Percentiles rank a stretch among this genome's conserved stretches.
These are phyloP conservation scores for Osmanthus fragrans DNA, from an alignment of 257 asterid genomes.

Conservation along the genomic window DNA sequence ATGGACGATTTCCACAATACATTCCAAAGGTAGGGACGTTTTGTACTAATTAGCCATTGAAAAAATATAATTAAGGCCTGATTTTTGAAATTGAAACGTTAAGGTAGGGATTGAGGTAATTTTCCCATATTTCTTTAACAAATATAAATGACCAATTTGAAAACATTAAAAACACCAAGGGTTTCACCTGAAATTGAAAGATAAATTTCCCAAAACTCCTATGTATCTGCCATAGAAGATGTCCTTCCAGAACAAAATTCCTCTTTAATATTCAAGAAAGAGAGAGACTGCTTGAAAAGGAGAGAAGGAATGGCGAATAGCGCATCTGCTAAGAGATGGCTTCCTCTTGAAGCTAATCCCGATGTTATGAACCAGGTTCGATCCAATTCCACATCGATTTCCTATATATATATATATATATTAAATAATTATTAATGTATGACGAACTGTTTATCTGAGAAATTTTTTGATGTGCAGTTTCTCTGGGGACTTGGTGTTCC, in stretches of 20 bases:
- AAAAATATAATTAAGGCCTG: too few species aligned
- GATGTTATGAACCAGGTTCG: conserved; percentile 94
- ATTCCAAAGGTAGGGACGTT: too few species aligned
- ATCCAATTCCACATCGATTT: background rate
- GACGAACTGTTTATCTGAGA: background rate
- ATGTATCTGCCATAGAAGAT: background rate
- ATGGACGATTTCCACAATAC: too few species aligned
- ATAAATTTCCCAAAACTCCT: background rate
- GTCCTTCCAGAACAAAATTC: background rate
- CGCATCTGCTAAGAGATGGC: conserved; percentile 79
- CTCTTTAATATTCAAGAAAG: background rate
- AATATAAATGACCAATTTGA: background rate
- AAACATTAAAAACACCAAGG: background rate
- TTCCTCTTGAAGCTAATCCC: conserved; percentile 98
- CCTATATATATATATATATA: background rate
- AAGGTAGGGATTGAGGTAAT: too few species aligned
- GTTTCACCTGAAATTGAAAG: background rate
- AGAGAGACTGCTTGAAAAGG: background rate
- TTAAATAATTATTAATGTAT: too few species aligned
- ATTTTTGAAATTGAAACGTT: too few species aligned
- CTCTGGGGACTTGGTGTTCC: conserved; percentile 91
- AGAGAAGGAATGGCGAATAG: conserved; percentile 49
- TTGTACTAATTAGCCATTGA: too few species aligned
- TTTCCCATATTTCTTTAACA: too few species aligned
- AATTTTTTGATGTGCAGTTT: conserved; percentile 53